Conservation (phyloP, 2,329 filamentous ascomycete genomes). For the Botrytis sinoallii region DNA sequence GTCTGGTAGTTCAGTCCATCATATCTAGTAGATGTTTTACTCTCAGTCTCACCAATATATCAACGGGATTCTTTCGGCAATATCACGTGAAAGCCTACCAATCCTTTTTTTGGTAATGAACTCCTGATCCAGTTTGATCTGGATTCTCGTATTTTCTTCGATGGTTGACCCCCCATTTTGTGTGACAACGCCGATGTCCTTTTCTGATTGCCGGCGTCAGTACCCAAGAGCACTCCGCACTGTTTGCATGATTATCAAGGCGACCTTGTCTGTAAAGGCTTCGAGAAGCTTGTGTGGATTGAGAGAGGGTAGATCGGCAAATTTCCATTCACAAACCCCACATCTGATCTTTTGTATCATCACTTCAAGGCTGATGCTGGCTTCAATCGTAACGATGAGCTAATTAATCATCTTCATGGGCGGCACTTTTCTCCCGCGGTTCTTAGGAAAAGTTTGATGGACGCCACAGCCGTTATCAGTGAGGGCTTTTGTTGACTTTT, state of each 20-base stretch:
- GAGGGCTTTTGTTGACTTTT: background rate
- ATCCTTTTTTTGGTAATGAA: background rate
- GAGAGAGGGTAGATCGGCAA: background rate
- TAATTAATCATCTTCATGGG: background rate
- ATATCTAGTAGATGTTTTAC: background rate
- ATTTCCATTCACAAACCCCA: background rate
- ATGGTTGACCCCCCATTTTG: background rate
- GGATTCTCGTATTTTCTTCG: background rate
- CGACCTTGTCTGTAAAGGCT: background rate
- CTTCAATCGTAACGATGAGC: background rate
- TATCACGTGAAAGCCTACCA: background rate
- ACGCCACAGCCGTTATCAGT: background rate
- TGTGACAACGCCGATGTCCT: background rate
- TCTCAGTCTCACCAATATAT: background rate
- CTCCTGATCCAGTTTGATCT: background rate
- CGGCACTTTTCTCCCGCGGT: background rate
- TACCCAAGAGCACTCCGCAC: background rate
- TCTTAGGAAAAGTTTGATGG: background rate
- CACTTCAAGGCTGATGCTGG: background rate
- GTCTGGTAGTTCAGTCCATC: background rate
- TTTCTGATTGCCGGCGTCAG: background rate
- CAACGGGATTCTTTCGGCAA: background rate
- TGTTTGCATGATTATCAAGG: background rate
- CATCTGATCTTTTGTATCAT: background rate
- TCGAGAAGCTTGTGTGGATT: background rate